Base-by-base conservation (phyloP, 176 grass and related monocot genomes). In the Musa acuminata region DNA sequence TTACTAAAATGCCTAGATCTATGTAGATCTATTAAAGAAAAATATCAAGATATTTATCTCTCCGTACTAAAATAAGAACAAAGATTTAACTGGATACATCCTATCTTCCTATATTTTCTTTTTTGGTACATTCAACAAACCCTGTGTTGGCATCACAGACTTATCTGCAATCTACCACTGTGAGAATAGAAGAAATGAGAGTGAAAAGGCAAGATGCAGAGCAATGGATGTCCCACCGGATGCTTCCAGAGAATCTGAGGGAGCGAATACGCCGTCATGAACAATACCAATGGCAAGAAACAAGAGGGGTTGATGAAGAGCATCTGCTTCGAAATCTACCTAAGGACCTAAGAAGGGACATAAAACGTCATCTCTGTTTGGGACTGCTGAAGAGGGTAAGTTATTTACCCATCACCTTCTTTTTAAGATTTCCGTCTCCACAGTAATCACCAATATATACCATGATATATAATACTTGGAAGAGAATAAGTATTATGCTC, bases 121-220 rank as follows among this genome's bases (percentile, higher is more conserved):
- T 50, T 51, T 51, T 51, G 67, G 67, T 50, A 50, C 67, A 51
- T 70, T 70, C 19, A 70, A n/a, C 35, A 50, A 43, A 35, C 26
- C 25, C 26, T 70, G 9, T 70, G 6, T 17, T 51, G 35, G 51
- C 29, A 54, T 74, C 27, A 57, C 72, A 74, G 72, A 74, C 72
- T 74, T 74, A 74, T 3, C 53, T 74, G 53, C 72, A 74, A 55
- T 74, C 72, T 7, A 74, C 72, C 53, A 74, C 72, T 58, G 72
- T 74, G 24, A 57, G 72, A 74, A 74, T 74, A 74, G 72, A 74
- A 74, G 72, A 74, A 55, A 74, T 74, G 72, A 74, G 72, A 57
- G 72, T 74, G 21, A 74, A 74, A 74, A 74, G 72, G 21, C 72
- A 55, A 74, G 72, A 74, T 74, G 52, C 72, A 35, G 72, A 74